Base-by-base conservation (phyloP, 768 basidiomycete species). In the Tricholoma furcatifolium region DNA sequence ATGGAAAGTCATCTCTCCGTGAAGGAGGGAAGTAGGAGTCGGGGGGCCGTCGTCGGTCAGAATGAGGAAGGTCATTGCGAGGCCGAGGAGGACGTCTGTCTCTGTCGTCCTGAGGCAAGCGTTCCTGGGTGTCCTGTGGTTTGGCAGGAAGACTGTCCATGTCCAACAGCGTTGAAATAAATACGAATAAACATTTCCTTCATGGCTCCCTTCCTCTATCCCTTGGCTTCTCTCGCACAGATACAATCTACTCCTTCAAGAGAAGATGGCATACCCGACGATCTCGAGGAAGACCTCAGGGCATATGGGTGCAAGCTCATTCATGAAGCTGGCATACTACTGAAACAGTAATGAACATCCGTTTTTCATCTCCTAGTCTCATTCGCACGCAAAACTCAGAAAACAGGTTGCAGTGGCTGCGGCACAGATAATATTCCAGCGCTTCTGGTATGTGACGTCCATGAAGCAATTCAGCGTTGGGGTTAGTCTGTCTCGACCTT, bases 361-460 rank as follows among this genome's bases (percentile, higher is more conserved):
- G 10, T 6, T 39, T 15, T 46, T 40, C n/a, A 20, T n/a, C n/a
- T 32, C 27, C 34, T 31, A 23, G 32, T 54, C 31, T 54, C 7
- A 27, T 27, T 27, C 27, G 27, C 54, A 54, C 55, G 47, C 50
- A 48, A 38, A 58, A 38, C 38, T 57, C 68, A 91, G 89, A 70
- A 97, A 98, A 59, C 97, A 99, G 67, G 95, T 97, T 24, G 95
- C 95, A 12, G 90, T 98, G 48, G 93, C 97, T 6, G 92, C 95
- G 1, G 97, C 97, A 0, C 95, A 98, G 66, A 92, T 98, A 30
- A 73, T 99, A 1, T 96, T 95, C 66, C 97, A 99, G 57, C 78
- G 96, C 31, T 99, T 99, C 75, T 98, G 90, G 90, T 98, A 83
- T 70, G 91, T 96, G 15, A 87, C 88, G 4, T 96, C 93, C 7